Evolutionary conservation across 371 early-diverging fungal genomes (phyloP), one percentile per base, ranked within the genome.

Genomic region (Mortierella sp.): DNA sequence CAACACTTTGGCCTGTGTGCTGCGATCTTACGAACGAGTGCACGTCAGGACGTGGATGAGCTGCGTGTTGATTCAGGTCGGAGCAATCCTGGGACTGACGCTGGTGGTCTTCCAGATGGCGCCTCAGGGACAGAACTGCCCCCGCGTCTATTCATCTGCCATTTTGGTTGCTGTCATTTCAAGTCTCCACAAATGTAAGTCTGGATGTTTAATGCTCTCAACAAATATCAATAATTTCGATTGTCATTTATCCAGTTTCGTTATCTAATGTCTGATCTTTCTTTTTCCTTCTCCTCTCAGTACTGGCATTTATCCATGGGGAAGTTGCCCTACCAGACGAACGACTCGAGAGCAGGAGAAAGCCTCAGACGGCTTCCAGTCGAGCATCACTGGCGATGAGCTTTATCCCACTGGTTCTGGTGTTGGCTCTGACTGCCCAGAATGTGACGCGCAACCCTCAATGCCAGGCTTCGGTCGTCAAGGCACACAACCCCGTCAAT

Each of bases 371-470:
- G 2, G 70, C 77, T 11, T 40, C 78, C 0, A 75, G 73, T 13
- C 72, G 73, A 0, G 78, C 85, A 48, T 86, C 79, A 26, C 77
- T 82, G 37, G 82, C 48, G 31, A 71, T 85, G 77, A 82, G 85
- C 59, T 82, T 79, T 54, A 73, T 86, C 26, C 89, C 89, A 21
- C 71, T 88, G 31, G 73, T 82, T 1, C 59, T 89, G 61, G 81
- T 87, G 10, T 71, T 88, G 13, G 75, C 83, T 9, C 46, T 89
- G 74, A 78, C 77, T 21, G 78, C 83, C 21, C 88, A 88, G 72
- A 86, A 82, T 69, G 81, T 80, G 24, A 86, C 82, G 2, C 79
- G 82, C 50, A 87, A 88, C 80, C 87, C 89, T 28, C 89, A 89
- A n/a, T 89, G 88, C 46, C 88, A 87, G 57, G 5, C 76, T 10